These are phyloP conservation scores for Fragilariopsis cylindrus DNA, from an alignment of 108 stramenopile genomes.

Conservation along the genomic window DNA sequence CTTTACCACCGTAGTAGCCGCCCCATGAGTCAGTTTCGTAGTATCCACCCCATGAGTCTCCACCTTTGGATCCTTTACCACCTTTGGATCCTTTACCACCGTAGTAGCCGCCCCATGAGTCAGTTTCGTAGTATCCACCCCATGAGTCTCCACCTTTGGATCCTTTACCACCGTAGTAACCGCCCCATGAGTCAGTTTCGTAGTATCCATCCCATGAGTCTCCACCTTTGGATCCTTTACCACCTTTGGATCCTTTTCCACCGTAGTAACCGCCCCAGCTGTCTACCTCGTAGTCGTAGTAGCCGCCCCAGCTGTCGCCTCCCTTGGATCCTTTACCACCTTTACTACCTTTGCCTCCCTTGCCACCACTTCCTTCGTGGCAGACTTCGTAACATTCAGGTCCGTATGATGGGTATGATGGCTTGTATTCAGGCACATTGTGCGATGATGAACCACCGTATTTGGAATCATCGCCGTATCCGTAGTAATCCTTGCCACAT, in stretches of 20 bases:
- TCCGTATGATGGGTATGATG: slow-evolving; percentile 2
- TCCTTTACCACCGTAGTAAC: not conserved
- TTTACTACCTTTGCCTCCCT: no score
- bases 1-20: not conserved
- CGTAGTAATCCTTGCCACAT: not conserved
- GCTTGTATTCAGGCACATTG: not conserved
- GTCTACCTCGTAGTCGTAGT: not conserved
- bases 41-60: not conserved
- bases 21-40: not conserved
- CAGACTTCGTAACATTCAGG: slow-evolving; percentile 1
- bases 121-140: not conserved
- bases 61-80: not conserved
- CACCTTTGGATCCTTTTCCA: not conserved
- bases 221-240: not conserved
- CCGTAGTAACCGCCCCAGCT: no score
- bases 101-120: not conserved
- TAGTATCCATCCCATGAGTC: not conserved
- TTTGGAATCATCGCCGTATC: not conserved
- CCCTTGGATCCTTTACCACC: no score
- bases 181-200: not conserved
- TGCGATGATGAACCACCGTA: not conserved
- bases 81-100: not conserved
- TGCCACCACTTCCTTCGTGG: not conserved
- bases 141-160: not conserved
- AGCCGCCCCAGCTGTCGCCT: no score